Evolutionary conservation across 495 filamentous ascomycete species (phyloP).

Genomic region (Tuber microsphaerosporum): DNA sequence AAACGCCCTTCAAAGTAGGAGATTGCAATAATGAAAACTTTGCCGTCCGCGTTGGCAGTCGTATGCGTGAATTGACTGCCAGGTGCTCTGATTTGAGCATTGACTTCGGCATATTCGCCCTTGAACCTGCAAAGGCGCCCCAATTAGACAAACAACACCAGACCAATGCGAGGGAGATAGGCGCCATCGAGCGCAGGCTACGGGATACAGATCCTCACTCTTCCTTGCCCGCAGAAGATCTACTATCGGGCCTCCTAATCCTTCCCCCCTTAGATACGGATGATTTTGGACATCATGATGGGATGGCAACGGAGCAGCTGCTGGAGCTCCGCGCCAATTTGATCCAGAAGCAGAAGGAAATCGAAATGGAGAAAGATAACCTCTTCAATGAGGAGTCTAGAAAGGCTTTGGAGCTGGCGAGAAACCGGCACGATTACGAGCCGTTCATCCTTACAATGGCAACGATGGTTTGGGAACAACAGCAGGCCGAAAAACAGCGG

Average conservation of each 20-base stretch:
- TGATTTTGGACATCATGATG: slow-evolving; percentile 7
- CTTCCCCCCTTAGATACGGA: slow-evolving; percentile 8
- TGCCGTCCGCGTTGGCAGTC: slow-evolving; percentile 17
- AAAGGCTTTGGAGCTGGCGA: slow-evolving; percentile 19
- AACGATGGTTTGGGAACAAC: slow-evolving; percentile 15
- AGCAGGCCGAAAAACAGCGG: slow-evolving; percentile 10
- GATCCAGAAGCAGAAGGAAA: slow-evolving; percentile 21
- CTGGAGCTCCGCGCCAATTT: slow-evolving; percentile 22
- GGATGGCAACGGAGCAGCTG: slow-evolving; percentile 16
- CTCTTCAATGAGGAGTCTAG: slow-evolving; percentile 16
- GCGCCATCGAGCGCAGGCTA: slow-evolving; percentile 21
- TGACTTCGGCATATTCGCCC: slow-evolving; percentile 38
- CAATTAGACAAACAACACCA: slow-evolving; percentile 24
- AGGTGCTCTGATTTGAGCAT: slow-evolving; percentile 31
- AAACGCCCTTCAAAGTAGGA: slow-evolving; percentile 66
- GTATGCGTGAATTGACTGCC: slow-evolving; percentile 29
- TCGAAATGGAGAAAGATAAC: slow-evolving; percentile 23
- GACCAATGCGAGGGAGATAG: slow-evolving; percentile 22
- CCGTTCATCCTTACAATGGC: slow-evolving; percentile 36
- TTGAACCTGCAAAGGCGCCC: slow-evolving; percentile 35
- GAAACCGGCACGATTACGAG: slow-evolving; percentile 39
- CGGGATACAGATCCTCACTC: slow-evolving; percentile 19
- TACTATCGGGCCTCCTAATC: slow-evolving; percentile 13
- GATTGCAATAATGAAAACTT: slow-evolving; percentile 34
- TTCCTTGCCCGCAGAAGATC: slow-evolving; percentile 16